phyloP scores from a whole-genome alignment of 2,329 filamentous ascomycete species.

The Cucurbitaria berberidis region DNA sequence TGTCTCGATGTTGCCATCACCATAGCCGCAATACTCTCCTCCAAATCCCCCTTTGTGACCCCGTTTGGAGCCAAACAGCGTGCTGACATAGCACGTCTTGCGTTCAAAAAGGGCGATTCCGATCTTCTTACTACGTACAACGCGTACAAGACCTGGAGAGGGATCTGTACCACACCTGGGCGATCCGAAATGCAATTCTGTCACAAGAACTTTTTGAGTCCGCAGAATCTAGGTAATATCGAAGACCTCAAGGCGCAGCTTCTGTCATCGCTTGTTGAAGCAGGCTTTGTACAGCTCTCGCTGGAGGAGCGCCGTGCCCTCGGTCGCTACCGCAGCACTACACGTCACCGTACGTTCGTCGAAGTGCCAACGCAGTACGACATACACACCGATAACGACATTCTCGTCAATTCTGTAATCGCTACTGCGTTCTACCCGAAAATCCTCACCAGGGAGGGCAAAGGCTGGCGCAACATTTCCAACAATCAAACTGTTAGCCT shows the following conservation, averaged over 20 bases:
- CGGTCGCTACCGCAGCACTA: conserved; percentile 70
- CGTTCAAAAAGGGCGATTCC: conserved; percentile 85
- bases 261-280: conserved; percentile 81
- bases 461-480: conserved; percentile 86
- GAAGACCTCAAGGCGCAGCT: conserved; percentile 96
- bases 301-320: conserved; percentile 73
- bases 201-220: conserved; percentile 88
- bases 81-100: conserved; percentile 77
- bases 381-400: conserved; percentile 78
- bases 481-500: conserved; percentile 92
- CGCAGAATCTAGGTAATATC: conserved; percentile 88
- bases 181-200: conserved; percentile 88
- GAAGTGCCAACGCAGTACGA: conserved; percentile 78
- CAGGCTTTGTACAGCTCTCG: conserved; percentile 79
- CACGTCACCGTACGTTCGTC: conserved; percentile 77
- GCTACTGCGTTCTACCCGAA: conserved; percentile 97
- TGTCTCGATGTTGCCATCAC: conserved; percentile 92
- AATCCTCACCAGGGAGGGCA: conserved; percentile 80
- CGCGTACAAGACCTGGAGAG: conserved; percentile 88
- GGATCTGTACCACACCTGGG: conserved; percentile 72
- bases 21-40: conserved; percentile 89
- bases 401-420: conserved; percentile 79
- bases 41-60: conserved; percentile 90
- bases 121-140: conserved; percentile 94
- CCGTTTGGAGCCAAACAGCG: conserved; percentile 84